Conservation (phyloP, 2,329 filamentous ascomycete genomes). For the Decorospora gaudefroyi region DNA sequence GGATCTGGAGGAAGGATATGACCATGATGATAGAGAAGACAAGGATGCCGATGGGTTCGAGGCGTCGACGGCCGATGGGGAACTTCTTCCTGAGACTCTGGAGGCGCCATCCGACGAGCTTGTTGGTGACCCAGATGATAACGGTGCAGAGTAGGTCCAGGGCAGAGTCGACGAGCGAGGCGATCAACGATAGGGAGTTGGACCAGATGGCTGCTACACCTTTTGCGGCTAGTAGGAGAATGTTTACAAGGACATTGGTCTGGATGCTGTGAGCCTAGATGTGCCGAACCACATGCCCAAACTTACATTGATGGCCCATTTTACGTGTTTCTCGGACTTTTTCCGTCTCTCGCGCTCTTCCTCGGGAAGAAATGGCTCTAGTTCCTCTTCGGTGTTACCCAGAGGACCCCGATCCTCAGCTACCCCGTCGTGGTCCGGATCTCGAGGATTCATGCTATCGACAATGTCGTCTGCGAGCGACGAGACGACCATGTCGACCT, state of each 20-base stretch:
- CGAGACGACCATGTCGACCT: conserved; percentile 62
- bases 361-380: conserved; percentile 61
- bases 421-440: conserved; percentile 61
- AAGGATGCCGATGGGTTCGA: conserved; percentile 66
- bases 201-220: conserved; percentile 60
- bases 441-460: conserved; percentile 62
- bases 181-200: conserved; percentile 64
- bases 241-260: conserved; percentile 65
- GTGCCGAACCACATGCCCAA: too few relatives aligned
- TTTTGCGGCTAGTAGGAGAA: conserved; percentile 61
- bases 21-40: conserved; percentile 67
- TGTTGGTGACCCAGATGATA: conserved; percentile 65
- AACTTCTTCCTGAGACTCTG: conserved; percentile 58
- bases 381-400: conserved; percentile 54
- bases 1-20: conserved; percentile 64
- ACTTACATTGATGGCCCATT: conserved; percentile 60
- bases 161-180: conserved; percentile 65
- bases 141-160: conserved; percentile 64
- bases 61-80: conserved; percentile 57
- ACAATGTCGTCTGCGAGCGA: conserved; percentile 62
- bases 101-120: conserved; percentile 62
- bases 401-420: conserved; percentile 58
- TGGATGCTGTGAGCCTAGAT: conserved; percentile 23
- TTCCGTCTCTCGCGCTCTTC: conserved; percentile 57
- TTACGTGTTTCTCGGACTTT: conserved; percentile 55